These are phyloP conservation scores for Odonthalia washingtoniensis DNA, from an alignment of 31 red algal species.

Conservation along the genomic window DNA sequence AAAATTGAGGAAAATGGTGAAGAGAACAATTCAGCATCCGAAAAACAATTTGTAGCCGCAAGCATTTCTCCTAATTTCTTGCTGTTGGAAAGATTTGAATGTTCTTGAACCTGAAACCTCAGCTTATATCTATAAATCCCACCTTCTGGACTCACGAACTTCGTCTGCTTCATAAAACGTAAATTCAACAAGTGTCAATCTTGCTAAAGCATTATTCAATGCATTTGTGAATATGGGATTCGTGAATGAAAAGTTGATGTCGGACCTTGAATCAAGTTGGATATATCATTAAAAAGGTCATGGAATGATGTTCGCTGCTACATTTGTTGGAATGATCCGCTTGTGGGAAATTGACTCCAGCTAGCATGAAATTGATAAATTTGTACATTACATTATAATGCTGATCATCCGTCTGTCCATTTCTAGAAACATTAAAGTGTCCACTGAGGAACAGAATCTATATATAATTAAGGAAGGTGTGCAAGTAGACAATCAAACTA, in stretches of 20 bases:
- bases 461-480: too few relatives aligned
- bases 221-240: conserved; percentile 98
- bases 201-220: conserved; percentile 94
- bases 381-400: too few relatives aligned
- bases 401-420: too few relatives aligned
- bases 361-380: conserved; percentile 91
- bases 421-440: too few relatives aligned
- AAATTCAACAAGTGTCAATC: conserved; percentile 90
- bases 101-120: conserved; percentile 91
- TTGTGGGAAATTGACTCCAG: conserved; percentile 92
- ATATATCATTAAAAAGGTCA: conserved; percentile 96
- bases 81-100: conserved; percentile 89
- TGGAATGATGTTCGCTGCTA: conserved; percentile 96
- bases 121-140: conserved; percentile 98
- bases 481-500: too few relatives aligned
- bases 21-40: too few relatives aligned
- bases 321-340: conserved; percentile 95
- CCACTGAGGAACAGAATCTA: too few relatives aligned
- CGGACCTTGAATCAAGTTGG: conserved; percentile 75
- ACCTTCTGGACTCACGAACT: conserved; percentile 81
- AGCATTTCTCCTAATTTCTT: conserved; percentile 74
- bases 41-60: conserved; percentile 71
- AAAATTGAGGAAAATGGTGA: conserved; percentile 74
- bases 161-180: conserved; percentile 41
- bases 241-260: conserved; percentile 91